Evolutionary conservation across 768 basidiomycete species (phyloP).

Genomic region (Tricholoma sp.): DNA sequence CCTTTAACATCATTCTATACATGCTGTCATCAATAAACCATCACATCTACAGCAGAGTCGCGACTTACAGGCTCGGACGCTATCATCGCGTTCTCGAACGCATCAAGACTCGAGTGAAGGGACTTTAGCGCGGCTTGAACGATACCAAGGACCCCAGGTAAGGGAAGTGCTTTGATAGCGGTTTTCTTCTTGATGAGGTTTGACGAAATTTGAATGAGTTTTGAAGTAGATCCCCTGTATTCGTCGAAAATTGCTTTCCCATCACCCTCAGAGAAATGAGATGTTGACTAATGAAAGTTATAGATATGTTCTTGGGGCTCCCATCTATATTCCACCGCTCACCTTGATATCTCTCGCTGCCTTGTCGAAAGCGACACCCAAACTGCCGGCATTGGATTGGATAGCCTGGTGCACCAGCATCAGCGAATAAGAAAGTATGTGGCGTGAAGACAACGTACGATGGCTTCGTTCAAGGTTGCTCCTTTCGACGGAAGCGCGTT

Average conservation of each 20-base stretch:
- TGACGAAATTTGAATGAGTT: slow-evolving; percentile 13
- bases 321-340: not conserved
- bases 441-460: slow-evolving; percentile 15
- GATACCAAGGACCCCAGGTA: slow-evolving; percentile 5
- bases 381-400: slow-evolving; percentile 16
- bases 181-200: slow-evolving; percentile 21
- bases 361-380: slow-evolving; percentile 17
- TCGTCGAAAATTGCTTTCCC: slow-evolving; percentile 17
- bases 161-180: slow-evolving; percentile 15
- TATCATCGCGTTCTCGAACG: slow-evolving; percentile 1
- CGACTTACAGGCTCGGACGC: slow-evolving; percentile 3
- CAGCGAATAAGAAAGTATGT: not conserved
- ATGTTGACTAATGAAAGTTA: not conserved
- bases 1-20: slow-evolving; percentile 1
- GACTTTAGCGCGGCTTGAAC: not conserved
- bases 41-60: not conserved
- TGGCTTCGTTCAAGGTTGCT: slow-evolving; percentile 16
- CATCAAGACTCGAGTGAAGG: not conserved
- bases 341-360: slow-evolving; percentile 8
- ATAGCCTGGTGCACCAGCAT: slow-evolving; percentile 13
- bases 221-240: slow-evolving; percentile 11
- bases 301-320: not conserved
- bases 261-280: slow-evolving; percentile 15
- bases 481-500: slow-evolving; percentile 10
- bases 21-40: not conserved